phyloP scores from a whole-genome alignment of 2,329 filamentous ascomycete genomes.

The Ascochyta rabiei region DNA sequence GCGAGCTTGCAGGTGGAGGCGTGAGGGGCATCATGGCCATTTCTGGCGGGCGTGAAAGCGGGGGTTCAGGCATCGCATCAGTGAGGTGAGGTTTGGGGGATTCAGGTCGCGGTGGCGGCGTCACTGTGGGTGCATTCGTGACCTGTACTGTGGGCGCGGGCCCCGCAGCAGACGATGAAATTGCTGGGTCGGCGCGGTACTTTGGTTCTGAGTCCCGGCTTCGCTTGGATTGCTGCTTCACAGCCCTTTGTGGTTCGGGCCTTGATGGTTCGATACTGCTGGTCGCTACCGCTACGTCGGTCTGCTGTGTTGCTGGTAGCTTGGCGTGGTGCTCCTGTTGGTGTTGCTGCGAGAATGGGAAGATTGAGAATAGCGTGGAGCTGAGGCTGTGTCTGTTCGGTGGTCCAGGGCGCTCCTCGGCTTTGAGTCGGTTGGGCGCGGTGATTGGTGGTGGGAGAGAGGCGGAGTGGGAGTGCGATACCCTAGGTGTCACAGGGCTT shows the following conservation, averaged over 20 bases:
- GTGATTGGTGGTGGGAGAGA: conserved; percentile 33
- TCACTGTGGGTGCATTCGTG: neutral
- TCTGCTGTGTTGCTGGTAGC: conserved; percentile 32
- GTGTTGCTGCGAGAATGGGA: conserved; percentile 43
- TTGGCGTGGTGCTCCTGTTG: conserved; percentile 41
- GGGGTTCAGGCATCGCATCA: conserved; percentile 6
- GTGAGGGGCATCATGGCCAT: conserved; percentile 44
- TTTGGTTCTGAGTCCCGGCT: neutral
- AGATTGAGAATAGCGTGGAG: conserved; percentile 44
- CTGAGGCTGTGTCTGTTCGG: conserved; percentile 43
- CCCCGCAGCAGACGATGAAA: neutral
- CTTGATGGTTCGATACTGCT: neutral
- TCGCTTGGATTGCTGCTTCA: neutral
- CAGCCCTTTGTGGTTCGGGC: neutral
- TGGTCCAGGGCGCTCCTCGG: conserved; percentile 21
- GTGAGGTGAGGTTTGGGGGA: neutral
- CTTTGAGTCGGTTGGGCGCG: neutral
- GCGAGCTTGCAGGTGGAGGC: conserved; percentile 24
- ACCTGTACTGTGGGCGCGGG: neutral
- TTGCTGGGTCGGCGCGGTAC: neutral
- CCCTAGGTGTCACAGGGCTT: conserved; percentile 25
- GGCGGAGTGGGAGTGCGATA: conserved; percentile 37
- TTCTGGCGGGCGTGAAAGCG: conserved; percentile 29
- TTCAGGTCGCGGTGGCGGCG: conserved; percentile 15
- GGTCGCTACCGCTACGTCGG: neutral